Percentiles rank a stretch among this genome's conserved stretches.
Conservation (phyloP, 768 basidiomycete genomes). For the Mycena capillaripes region DNA sequence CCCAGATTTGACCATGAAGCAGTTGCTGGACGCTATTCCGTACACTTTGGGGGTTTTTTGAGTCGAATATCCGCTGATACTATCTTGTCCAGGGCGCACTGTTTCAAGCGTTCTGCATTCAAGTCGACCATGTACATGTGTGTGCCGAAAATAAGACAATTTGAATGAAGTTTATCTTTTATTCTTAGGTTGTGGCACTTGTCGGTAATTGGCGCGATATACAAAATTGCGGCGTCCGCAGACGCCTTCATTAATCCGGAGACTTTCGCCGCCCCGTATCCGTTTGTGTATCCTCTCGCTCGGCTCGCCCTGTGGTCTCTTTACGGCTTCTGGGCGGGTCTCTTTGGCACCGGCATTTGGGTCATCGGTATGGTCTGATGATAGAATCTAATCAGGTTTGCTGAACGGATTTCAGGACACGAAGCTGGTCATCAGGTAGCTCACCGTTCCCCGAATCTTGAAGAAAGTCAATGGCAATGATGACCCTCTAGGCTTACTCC, state of each 20-base stretch:
- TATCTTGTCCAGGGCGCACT: slow-evolving; percentile 72
- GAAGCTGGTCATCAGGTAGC: slow-evolving; percentile 91
- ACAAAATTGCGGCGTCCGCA: slow-evolving; percentile 74
- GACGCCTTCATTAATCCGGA: slow-evolving; percentile 72
- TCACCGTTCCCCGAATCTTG: background rate
- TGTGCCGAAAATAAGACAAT: background rate
- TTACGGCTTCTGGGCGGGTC: slow-evolving; percentile 86
- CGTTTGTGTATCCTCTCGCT: slow-evolving; percentile 73
- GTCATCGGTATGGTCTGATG: slow-evolving; percentile 17
- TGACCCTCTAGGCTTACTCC: slow-evolving; percentile 86
- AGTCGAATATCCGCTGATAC: background rate
- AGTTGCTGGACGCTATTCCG: slow-evolving; percentile 88
- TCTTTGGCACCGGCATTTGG: slow-evolving; percentile 92
- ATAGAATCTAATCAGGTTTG: no score
- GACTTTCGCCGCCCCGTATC: slow-evolving; percentile 66
- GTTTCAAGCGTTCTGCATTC: slow-evolving; percentile 91
- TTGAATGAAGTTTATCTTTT: background rate
- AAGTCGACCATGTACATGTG: slow-evolving; percentile 86
- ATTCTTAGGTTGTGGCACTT: slow-evolving; percentile 68
- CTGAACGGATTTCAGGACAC: slow-evolving; percentile 68
- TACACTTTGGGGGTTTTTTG: slow-evolving; percentile 52
- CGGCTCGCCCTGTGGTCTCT: slow-evolving; percentile 81
- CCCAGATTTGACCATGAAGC: slow-evolving; percentile 90
- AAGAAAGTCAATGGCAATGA: background rate
- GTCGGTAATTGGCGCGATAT: slow-evolving; percentile 75